These are phyloP conservation scores for Cadophora sp. DNA, from an alignment of 2,329 filamentous ascomycete species.

Conservation along the genomic window DNA sequence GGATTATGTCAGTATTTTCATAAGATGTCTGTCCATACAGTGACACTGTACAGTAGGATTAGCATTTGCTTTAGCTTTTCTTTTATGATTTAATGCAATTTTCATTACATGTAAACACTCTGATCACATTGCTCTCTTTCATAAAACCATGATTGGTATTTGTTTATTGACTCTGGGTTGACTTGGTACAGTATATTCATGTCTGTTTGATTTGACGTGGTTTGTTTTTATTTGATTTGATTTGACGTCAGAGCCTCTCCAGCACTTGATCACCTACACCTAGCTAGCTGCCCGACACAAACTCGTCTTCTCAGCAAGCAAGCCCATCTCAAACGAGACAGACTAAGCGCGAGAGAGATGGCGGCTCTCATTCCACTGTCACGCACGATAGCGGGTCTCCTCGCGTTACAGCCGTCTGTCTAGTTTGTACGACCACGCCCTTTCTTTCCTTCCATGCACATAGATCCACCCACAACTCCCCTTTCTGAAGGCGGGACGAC, in stretches of 20 bases:
- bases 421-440: neutral
- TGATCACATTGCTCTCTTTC: too few relatives aligned
- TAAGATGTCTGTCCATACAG: conserved; percentile 20
- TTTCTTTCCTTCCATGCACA: too few relatives aligned
- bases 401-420: neutral
- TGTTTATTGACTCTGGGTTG: too few relatives aligned
- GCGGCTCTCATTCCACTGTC: conserved; percentile 5
- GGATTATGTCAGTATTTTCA: neutral
- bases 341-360: neutral
- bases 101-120: too few relatives aligned
- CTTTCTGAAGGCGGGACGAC: neutral
- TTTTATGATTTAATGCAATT: too few relatives aligned
- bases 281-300: neutral
- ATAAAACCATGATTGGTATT: too few relatives aligned
- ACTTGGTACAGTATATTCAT: too few relatives aligned
- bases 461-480: too few relatives aligned
- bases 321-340: neutral
- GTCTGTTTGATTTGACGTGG: too few relatives aligned
- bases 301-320: neutral
- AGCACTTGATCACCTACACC: neutral
- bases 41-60: conserved; percentile 18
- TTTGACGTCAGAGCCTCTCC: neutral
- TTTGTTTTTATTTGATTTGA: neutral
- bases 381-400: neutral
- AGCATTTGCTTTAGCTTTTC: too few relatives aligned